These are phyloP conservation scores for Umbelopsis sp. DNA, from an alignment of 371 early-diverging fungal genomes.

Conservation along the genomic window DNA sequence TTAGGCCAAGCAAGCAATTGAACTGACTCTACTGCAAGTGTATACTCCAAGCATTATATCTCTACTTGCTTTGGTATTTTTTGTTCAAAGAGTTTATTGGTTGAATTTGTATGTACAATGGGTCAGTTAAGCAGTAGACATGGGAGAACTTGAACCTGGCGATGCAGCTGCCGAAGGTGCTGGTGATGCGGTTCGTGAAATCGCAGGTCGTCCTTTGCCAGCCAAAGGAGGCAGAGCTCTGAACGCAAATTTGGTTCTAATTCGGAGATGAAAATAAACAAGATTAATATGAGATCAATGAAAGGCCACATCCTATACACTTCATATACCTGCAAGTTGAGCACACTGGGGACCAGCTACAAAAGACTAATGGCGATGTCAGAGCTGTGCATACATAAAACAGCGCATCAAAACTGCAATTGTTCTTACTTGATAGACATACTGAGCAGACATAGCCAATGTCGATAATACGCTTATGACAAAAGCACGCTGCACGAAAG, in stretches of 20 bases:
- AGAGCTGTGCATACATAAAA: background rate
- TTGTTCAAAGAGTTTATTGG: background rate
- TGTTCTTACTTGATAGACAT: constrained; percentile 86
- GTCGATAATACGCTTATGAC: constrained; percentile 90
- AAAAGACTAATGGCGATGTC: constrained; percentile 59
- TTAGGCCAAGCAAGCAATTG: too few relatives aligned
- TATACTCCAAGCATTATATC: too few relatives aligned
- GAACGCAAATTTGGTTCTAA: constrained; percentile 74
- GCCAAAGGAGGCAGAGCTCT: constrained; percentile 46
- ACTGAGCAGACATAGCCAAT: constrained; percentile 96
- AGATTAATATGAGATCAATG: background rate
- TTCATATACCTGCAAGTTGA: constrained; percentile 76
- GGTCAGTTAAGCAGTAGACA: background rate
- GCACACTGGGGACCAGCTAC: constrained; percentile 73
- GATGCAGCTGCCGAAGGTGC: constrained; percentile 21
- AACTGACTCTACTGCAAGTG: too few relatives aligned
- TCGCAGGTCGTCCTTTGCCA: constrained; percentile 22
- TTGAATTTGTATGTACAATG: background rate
- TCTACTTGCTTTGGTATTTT: background rate
- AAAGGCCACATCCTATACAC: background rate
- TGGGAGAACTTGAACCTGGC: constrained; percentile 1
- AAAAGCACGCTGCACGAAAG: constrained; percentile 95
- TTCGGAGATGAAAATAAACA: background rate
- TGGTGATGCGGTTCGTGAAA: constrained; percentile 29
- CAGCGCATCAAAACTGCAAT: background rate